Evolutionary conservation across 495 filamentous ascomycete species (phyloP), one percentile per base, ranked within the genome.

Genomic region (Amniculicola lignicola): DNA sequence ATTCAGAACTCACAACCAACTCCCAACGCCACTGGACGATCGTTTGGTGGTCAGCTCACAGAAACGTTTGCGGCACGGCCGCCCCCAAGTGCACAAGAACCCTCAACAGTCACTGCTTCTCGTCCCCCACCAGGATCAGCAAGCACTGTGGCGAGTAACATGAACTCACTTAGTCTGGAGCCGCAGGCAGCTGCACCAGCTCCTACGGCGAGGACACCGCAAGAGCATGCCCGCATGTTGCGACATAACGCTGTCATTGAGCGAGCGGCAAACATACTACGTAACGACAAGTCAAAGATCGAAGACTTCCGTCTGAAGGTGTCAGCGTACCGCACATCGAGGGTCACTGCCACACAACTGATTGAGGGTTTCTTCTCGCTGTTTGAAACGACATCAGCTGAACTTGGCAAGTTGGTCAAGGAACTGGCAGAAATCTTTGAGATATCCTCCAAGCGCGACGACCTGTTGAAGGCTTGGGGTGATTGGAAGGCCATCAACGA

Each of bases 401-500:
- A 95, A 31, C 75, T 99, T 0, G 90, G 91, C 7, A 96, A 90
- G 35, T 78, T 97, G 0, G 81, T 97, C 60, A 88, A 90, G 40
- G 94, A 97, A 62, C 83, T 96, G 3, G 88, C 90, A 16, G 94
- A 97, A 3, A 85, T 97, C 18, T 99, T 90, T 63, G 90, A 97
- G 59, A 85, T 91, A 42, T 78, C 84, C 36, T 64, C 62, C 10
- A 96, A 95, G 65, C 81, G 78, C 11, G 82, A 81, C 9, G 76
- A 72, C 2, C 77, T 99, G 1, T 79, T 87, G 2, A 86, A 82
- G 59, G 84, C 90, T 3, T 97, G 90, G 92, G 87, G 86, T 56
- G 88, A 96, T 70, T 94, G 93, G 88, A 88, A 87, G 12, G 90
- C 89, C 9, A 89, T 92, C 64, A 92, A 95, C 61, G 93, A 96